Evolutionary conservation across 352 stramenopile species (phyloP).

Genomic region (Globisporangium lucens): DNA sequence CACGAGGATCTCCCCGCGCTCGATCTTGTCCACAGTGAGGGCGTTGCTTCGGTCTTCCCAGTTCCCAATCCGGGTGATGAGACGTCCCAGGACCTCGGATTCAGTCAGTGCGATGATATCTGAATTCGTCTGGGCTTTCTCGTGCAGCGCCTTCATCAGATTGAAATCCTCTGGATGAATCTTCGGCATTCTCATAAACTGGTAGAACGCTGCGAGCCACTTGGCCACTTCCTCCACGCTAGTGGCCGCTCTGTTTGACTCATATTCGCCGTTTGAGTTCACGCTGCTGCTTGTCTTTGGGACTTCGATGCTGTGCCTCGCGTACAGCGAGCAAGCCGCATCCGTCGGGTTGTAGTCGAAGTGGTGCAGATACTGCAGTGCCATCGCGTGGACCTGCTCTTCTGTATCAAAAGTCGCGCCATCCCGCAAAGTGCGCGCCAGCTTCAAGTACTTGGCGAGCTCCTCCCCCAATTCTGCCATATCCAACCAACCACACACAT

Average conservation of each 20-base stretch:
- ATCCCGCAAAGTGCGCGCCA: constrained; percentile 69
- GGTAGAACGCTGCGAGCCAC: constrained; percentile 70
- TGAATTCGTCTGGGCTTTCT: constrained; percentile 24
- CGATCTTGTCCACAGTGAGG: constrained; percentile 29
- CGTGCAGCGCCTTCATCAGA: constrained; percentile 38
- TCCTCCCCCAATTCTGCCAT: constrained; percentile 47
- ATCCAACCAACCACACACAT: neutral
- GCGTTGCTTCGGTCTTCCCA: constrained; percentile 45
- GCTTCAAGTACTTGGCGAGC: constrained; percentile 78
- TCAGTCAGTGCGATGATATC: constrained; percentile 43
- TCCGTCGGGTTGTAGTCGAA: constrained; percentile 81
- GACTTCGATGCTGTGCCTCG: constrained; percentile 76
- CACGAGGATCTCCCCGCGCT: constrained; percentile 42
- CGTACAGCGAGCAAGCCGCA: constrained; percentile 77
- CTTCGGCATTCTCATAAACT: constrained; percentile 36
- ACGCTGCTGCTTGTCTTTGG: constrained; percentile 26
- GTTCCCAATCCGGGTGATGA: constrained; percentile 48
- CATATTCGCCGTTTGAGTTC: neutral
- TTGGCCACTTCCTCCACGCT: constrained; percentile 43
- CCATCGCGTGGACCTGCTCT: constrained; percentile 66
- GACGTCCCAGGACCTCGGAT: constrained; percentile 45
- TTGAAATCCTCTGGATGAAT: constrained; percentile 42
- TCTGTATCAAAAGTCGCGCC: constrained; percentile 77
- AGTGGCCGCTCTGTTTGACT: neutral
- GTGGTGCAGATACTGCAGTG: constrained; percentile 75